A percentile compares a stretch with the other conserved stretches of the same genome.
phyloP scores from a whole-genome alignment of 352 stramenopile species.

The Globisporangium barbulae region DNA sequence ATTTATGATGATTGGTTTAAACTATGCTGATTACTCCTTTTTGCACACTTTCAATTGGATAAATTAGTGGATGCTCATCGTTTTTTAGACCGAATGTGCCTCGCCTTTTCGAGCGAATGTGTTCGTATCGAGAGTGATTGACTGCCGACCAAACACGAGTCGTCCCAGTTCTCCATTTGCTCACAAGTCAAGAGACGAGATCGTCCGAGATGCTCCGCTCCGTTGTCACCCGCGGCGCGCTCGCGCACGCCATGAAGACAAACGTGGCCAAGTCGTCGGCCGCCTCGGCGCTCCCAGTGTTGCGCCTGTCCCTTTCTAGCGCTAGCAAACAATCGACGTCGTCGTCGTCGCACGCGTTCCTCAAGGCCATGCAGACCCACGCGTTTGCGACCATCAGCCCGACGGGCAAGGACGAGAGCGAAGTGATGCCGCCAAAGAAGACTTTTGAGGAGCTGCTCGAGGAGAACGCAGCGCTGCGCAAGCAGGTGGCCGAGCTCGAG shows the following conservation, averaged over 20 bases:
- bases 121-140: not conserved
- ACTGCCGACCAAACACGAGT: not conserved
- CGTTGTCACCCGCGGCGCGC: slow-evolving; percentile 9
- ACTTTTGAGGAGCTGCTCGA: slow-evolving; percentile 71
- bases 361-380: slow-evolving; percentile 33
- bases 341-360: slow-evolving; percentile 16
- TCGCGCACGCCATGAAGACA: slow-evolving; percentile 12
- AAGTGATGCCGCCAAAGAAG: slow-evolving; percentile 26
- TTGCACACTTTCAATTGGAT: not conserved
- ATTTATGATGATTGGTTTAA: not conserved
- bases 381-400: slow-evolving; percentile 49
- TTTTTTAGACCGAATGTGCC: not conserved
- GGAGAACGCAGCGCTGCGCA: slow-evolving; percentile 73
- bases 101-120: slow-evolving; percentile 2
- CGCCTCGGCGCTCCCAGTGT: slow-evolving; percentile 10
- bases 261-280: not conserved
- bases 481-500: slow-evolving; percentile 61
- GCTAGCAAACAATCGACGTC: slow-evolving; percentile 2
- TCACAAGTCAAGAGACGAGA: not conserved
- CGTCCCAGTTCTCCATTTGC: not conserved
- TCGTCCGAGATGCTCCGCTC: slow-evolving; percentile 13
- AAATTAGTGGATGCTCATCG: not conserved
- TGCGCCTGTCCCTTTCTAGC: slow-evolving; percentile 13
- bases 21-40: not conserved
- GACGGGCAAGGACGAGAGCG: slow-evolving; percentile 25